Evolutionary conservation across 768 basidiomycete genomes (phyloP).

Genomic region (Ramaria rubella): DNA sequence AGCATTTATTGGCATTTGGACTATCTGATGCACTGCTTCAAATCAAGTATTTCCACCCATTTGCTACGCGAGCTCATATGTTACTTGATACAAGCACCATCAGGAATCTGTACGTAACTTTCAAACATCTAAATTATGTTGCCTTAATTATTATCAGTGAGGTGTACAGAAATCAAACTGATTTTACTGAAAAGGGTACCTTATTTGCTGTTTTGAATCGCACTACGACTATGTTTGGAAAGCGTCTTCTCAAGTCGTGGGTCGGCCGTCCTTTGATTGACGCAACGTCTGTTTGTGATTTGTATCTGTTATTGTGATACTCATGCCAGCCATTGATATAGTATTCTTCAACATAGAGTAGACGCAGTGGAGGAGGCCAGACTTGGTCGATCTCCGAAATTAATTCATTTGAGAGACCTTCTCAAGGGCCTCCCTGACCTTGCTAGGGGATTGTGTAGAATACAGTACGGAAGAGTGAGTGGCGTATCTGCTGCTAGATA

Average conservation of each 20-base stretch:
- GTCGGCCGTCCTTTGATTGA: conserved; percentile 79
- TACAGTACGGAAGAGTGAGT: conserved; percentile 84
- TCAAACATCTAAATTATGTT: background rate
- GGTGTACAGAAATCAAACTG: conserved; percentile 87
- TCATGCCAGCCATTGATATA: conserved; percentile 24
- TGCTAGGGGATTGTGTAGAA: conserved; percentile 75
- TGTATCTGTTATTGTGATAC: background rate
- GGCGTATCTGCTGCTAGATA: background rate
- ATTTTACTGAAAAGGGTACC: conserved; percentile 65
- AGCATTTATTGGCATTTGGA: conserved; percentile 65
- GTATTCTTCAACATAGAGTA: conserved; percentile 66
- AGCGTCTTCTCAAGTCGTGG: conserved; percentile 78
- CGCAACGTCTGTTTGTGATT: conserved; percentile 42
- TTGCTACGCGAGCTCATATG: conserved; percentile 77
- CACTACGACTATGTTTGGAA: conserved; percentile 85
- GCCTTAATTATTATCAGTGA: conserved; percentile 39
- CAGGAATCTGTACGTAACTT: conserved; percentile 52
- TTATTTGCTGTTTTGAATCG: conserved; percentile 82
- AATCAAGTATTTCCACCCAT: conserved; percentile 71
- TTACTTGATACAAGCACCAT: conserved; percentile 83
- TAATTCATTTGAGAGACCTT: conserved; percentile 61
- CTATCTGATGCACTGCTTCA: conserved; percentile 75
- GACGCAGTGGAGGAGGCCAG: conserved; percentile 84
- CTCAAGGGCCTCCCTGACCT: conserved; percentile 81
- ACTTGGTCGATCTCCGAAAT: conserved; percentile 48